Evolutionary conservation across 768 basidiomycete genomes (phyloP).

Genomic region (Lactifluus piperatus): DNA sequence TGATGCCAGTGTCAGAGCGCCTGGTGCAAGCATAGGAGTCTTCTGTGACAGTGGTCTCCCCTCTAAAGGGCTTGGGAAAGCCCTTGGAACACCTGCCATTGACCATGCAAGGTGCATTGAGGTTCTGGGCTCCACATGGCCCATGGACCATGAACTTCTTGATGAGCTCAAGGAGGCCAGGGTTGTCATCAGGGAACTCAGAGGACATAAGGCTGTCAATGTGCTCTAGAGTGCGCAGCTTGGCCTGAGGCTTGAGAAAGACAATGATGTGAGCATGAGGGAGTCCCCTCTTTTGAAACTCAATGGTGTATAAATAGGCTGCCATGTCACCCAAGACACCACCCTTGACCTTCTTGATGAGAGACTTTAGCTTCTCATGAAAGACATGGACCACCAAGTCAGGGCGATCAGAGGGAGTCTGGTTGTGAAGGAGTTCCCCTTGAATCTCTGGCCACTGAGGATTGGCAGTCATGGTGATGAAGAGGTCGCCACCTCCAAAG

Average conservation of each 20-base stretch:
- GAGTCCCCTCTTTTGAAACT: slow-evolving; percentile 59
- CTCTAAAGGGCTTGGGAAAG: too few species aligned
- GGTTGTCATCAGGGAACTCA: too few species aligned
- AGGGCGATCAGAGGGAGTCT: background rate
- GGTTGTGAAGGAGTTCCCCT: background rate
- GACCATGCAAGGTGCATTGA: slow-evolving; percentile 33
- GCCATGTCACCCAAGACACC: slow-evolving; percentile 35
- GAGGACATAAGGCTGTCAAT: too few species aligned
- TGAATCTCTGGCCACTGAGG: slow-evolving; percentile 36
- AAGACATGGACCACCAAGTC: too few species aligned
- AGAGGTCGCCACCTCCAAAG: background rate
- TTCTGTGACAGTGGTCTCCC: slow-evolving; percentile 23
- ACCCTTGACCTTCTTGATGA: slow-evolving; percentile 28
- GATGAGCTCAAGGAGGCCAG: too few species aligned
- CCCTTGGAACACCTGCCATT: slow-evolving; percentile 34
- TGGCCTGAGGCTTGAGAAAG: too few species aligned
- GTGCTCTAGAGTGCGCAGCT: too few species aligned
- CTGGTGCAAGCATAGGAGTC: slow-evolving; percentile 37
- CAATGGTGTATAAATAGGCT: slow-evolving; percentile 42
- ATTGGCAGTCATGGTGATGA: slow-evolving; percentile 28
- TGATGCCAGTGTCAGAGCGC: slow-evolving; percentile 30
- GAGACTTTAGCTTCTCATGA: background rate
- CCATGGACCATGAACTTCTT: too few species aligned
- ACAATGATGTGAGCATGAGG: too few species aligned
- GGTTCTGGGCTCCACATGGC: slow-evolving; percentile 20